Conservation (phyloP, 805 yeast genomes). For the Yamadazyma ubonensis region DNA sequence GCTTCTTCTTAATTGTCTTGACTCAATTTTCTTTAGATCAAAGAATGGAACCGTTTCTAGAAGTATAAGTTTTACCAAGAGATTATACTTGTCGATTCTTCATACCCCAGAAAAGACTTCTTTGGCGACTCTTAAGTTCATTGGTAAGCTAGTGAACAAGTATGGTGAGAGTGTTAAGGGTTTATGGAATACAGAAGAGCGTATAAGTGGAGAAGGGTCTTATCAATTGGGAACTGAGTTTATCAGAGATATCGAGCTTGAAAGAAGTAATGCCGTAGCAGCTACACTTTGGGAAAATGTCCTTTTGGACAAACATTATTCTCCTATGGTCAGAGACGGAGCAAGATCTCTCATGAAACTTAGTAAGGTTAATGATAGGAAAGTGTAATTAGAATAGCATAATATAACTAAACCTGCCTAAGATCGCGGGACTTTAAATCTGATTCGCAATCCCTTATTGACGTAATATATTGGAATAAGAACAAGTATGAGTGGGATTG, state of each 20-base stretch:
- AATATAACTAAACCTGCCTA: not conserved
- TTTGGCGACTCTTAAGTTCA: slow-evolving; percentile 71
- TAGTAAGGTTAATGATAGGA: slow-evolving; percentile 23
- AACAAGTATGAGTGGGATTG: too few relatives aligned
- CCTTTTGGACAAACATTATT: slow-evolving; percentile 75
- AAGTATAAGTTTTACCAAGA: slow-evolving; percentile 79
- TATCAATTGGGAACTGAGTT: slow-evolving; percentile 57
- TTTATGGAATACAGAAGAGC: slow-evolving; percentile 83
- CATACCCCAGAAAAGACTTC: slow-evolving; percentile 88
- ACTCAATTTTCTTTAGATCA: slow-evolving; percentile 76
- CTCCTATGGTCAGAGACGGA: slow-evolving; percentile 77
- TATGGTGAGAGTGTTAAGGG: slow-evolving; percentile 70
- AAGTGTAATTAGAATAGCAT: slow-evolving; percentile 1
- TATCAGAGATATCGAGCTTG: slow-evolving; percentile 49
- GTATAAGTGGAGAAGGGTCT: slow-evolving; percentile 72
- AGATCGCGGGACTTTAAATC: not conserved
- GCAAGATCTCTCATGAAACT: slow-evolving; percentile 41
- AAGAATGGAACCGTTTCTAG: slow-evolving; percentile 64
- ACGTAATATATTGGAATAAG: too few relatives aligned
- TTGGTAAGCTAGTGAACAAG: slow-evolving; percentile 71
- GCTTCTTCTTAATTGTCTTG: slow-evolving; percentile 71
- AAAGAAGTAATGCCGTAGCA: slow-evolving; percentile 79
- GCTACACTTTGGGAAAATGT: slow-evolving; percentile 90
- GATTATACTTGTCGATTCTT: slow-evolving; percentile 63
- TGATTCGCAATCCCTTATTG: not conserved